A percentile compares a stretch with the other conserved stretches of the same genome.
These are phyloP conservation scores for Didymella pinodella DNA, from an alignment of 2,329 filamentous ascomycete genomes.

Conservation along the genomic window DNA sequence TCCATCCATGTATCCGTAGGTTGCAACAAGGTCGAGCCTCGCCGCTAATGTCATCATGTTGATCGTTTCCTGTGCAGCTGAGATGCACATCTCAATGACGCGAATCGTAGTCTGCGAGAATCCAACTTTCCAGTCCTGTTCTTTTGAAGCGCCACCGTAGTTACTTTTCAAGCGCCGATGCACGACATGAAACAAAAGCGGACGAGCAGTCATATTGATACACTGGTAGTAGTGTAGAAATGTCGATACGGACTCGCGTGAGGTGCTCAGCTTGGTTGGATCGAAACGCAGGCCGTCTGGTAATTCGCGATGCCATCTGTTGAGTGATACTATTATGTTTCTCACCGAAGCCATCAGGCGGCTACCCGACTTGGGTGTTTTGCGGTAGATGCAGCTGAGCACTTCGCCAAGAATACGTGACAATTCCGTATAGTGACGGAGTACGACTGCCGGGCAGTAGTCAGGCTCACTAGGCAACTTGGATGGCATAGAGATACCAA, in stretches of 20 bases:
- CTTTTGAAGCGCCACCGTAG: constrained; percentile 5
- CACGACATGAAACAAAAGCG: constrained; percentile 10
- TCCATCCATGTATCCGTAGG: constrained; percentile 12
- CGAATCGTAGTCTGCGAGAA: constrained; percentile 10
- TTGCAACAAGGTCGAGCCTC: constrained; percentile 10
- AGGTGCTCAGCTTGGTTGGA: constrained; percentile 12
- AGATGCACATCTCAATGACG: constrained; percentile 15
- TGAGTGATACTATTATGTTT: constrained; percentile 12
- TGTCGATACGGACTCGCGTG: constrained; percentile 12
- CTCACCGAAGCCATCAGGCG: constrained; percentile 12
- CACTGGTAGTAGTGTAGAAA: constrained; percentile 14
- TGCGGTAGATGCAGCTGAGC: constrained; percentile 8
- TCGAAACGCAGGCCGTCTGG: constrained; percentile 15
- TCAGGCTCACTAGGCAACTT: constrained; percentile 8
- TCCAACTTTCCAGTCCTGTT: constrained; percentile 11
- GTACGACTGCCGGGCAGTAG: constrained; percentile 14
- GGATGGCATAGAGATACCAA: constrained; percentile 14
- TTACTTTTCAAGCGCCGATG: constrained; percentile 8
- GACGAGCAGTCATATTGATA: constrained; percentile 14
- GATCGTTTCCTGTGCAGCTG: constrained; percentile 10
- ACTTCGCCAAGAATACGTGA: constrained; percentile 13
- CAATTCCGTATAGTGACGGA: constrained; percentile 11
- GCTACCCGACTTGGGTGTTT: constrained; percentile 12
- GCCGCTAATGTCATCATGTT: constrained; percentile 11
- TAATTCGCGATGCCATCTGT: constrained; percentile 13